Evolutionary conservation across 495 filamentous ascomycete species (phyloP), one percentile per base, ranked within the genome.

Genomic region (Lindgomyces ingoldianus): DNA sequence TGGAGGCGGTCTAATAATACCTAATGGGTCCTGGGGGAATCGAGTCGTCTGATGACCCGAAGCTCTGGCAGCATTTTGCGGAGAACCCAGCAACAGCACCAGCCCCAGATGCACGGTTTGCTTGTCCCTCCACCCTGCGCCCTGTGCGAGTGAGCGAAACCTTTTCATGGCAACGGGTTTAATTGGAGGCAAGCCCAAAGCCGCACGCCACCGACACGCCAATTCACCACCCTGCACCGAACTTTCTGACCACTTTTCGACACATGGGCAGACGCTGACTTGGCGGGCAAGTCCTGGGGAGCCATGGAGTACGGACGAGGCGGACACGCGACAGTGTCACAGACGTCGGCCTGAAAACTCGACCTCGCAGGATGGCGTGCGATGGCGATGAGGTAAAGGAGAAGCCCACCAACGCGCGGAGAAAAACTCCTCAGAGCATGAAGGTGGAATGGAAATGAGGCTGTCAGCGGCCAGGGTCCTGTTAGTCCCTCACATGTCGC

Each of bases 1-100:
- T 60, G 48, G 57, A 65, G 55, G 62, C 30, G 30, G 46, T 25
- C 54, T 65, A 65, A 65, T 59, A 65, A 65, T 65, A 65, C 30
- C 14, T 4, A 11, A 41, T 50, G 9, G 3, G 14, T 22, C 21
- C 46, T 12, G 59, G 33, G 59, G 45, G 48, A 41, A 47, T 47
- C 30, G 2, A 50, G 41, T 48, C 30, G 55, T 65, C 62, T 59
- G 54, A 50, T 64, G 62, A 66, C 63, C 63, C 63, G 57, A 26
- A 49, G 26, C 53, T 29, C 19, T 55, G 56, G 63, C 21, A 48
- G 24, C 22, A 16, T 16, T 46, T 51, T 60, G 63, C 57, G 63
- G 56, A 61, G 63, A 66, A 61, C 48, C 51, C 33, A 64, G 51
- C 27, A 44, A 30, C 4, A 33, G 19, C n/a, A 12, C 4, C 54